Evolutionary conservation across 306 rosid species (phyloP), one percentile per base, ranked within the genome.

Genomic region (Elaeagnus macrophylla): DNA sequence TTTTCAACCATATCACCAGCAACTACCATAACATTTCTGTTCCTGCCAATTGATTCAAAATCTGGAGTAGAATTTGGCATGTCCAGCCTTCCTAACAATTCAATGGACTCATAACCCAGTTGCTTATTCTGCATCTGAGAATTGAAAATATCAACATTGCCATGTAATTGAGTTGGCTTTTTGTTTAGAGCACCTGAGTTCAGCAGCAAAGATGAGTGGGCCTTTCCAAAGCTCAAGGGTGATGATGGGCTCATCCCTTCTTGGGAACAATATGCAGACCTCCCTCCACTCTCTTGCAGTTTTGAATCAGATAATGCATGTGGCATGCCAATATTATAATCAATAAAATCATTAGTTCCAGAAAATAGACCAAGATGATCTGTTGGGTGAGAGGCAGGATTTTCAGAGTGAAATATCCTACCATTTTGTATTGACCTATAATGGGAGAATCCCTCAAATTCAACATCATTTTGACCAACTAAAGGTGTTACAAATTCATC

Each of bases 291-390:
- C 56, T 73, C 79, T 12, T 70, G 68, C 80, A 85, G 67, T 63
- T 77, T 78, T 39, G 95, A 76, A 75, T 85, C 95, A 56, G 95
- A 85, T 66, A 70, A 79, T 0, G 79, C 84, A 79, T 79, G 90
- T n/a, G 75, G 51, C 56, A 85, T 66, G 57, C 81, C 79, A 49
- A 17, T 71, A 54, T 62, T 54, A 61, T 70, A 53, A 61, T 59
- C 70, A 56, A 39, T 37, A 36, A n/a, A 48, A 53, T 67, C 78
- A 55, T 54, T 43, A 36, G 77, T 62, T 59, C 62, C 79, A 19
- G 71, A 60, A 50, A 70, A 74, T 63, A 51, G 56, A 63, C 40
- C 39, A 44, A 48, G 48, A 39, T 54, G 69, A 59, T 71, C 75
- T 38, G 67, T 70, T 52, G 52, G 66, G 54, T 54, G 38, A 36